Evolutionary conservation across 306 rosid species (phyloP), one percentile per base, ranked within the genome.

Genomic region (Castanea crenata): DNA sequence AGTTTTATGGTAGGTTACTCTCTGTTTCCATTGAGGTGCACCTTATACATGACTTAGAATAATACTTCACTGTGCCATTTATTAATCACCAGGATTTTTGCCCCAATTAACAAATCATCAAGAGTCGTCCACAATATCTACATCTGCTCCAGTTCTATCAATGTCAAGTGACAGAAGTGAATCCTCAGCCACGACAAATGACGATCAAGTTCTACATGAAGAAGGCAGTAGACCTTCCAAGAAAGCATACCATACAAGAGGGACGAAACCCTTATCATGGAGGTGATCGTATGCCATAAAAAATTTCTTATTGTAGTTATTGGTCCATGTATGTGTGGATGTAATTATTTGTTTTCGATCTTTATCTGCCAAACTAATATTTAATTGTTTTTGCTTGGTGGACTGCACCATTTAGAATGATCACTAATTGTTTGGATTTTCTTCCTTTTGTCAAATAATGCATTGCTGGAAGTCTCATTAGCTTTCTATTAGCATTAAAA

Each of bases 111-210:
- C 67, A 5, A 78, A 80, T 44, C 87, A 65, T 81, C 94, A 90
- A 89, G 89, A 89, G 55, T 89, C 88, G 70, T 75, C 89, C 4
- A 63, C 72, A 27, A 83, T 88, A 80, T 90, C 98, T 46, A 49
- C 81, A 71, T 91, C 97, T 56, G 97, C 94, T 79, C 97, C 99
- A 49, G 87, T 68, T 78, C 38, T 75, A 69, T 91, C 95, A 15
- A 63, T 80, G 58, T 90, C 93, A 65, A 80, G 89, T 19, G 81
- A 69, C 57, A 82, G 83, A 86, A 89, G 92, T 68, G 93, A 89
- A 82, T 85, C 92, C 78, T 73, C 80, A 74, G 68, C 84, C 75
- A 69, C 59, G 64, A 84, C 73, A 74, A 81, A 41, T 77, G 91
- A 87, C 61, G 55, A 81, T 71, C 82, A 75, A 74, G 80, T 76